Conservation (phyloP, 106 monocot species). For the Xerophyta viscosa region DNA sequence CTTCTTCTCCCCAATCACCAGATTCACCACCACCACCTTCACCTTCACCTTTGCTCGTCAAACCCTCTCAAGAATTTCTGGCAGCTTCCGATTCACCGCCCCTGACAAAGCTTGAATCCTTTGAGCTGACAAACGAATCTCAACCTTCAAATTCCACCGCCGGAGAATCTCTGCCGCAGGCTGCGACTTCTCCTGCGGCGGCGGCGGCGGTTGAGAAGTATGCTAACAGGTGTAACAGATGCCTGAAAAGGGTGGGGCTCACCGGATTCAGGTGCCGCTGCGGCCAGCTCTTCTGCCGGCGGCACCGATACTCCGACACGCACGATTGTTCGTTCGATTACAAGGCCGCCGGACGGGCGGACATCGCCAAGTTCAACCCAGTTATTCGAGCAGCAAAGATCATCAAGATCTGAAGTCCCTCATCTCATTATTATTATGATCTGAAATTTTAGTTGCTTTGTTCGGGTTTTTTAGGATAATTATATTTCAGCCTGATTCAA, state of each 20-base stretch:
- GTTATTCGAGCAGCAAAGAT: conserved; percentile 17
- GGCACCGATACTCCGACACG: conserved; percentile 21
- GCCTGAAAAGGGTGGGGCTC: conserved; percentile 17
- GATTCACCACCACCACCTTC: not conserved
- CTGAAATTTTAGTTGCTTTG: no score
- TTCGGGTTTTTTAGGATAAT: no score
- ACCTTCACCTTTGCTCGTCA: not conserved
- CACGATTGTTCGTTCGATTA: conserved; percentile 23
- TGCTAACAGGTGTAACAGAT: conserved; percentile 11
- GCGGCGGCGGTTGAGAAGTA: no score
- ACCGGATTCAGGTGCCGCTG: conserved; percentile 24
- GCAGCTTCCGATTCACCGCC: not conserved
- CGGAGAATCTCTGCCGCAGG: not conserved
- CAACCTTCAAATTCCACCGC: not conserved
- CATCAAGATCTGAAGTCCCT: conserved; percentile 24
- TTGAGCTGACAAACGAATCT: not conserved
- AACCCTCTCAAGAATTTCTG: not conserved
- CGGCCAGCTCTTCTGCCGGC: conserved; percentile 15
- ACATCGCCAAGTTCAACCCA: conserved; percentile 15
- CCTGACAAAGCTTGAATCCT: not conserved
- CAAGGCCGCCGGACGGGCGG: conserved; percentile 20
- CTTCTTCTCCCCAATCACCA: not conserved
- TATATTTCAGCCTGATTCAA: no score
- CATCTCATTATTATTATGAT: no score
- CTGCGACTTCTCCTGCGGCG: no score